Evolutionary conservation across 1,284 basidiomycete species (phyloP), one percentile per base, ranked within the genome.

Genomic region (Bjerkandera adusta): DNA sequence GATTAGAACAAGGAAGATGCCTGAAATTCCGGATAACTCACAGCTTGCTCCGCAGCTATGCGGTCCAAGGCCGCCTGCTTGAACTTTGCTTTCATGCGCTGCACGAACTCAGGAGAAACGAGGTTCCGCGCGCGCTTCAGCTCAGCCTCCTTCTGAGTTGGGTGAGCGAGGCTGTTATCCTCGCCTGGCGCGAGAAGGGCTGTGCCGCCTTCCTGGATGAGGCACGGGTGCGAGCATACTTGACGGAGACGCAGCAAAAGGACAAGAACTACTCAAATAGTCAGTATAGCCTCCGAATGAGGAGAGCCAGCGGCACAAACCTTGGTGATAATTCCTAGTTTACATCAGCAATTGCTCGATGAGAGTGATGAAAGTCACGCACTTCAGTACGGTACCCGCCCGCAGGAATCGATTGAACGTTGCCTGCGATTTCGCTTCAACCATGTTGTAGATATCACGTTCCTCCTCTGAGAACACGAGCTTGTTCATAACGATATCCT

Each of bases 371-470:
- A 38, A 44, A 30, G 11, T 49, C 15, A 49, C 26, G 12, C 20
- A 26, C 7, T 26, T 5, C 11, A 43, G 37, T 7, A 29, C 6
- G 21, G 8, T 81, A 4, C 79, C 79, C 12, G 70, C 75, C 4
- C 67, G 63, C 15, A 83, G 64, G 64, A 71, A 84, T 15, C 71
- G 66, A 53, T 82, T 84, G 65, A 85, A 83, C 25, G 61, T 77
- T 0, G 67, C 71, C 52, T 83, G 82, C 27, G 72, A 71, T n/a
- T 63, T 63, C 5, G 69, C 66, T 58, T 84, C 81, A 25, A 75
- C 78, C 68, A 72, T 76, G 5, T 67, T 64, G 53, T 81, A 80
- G 7, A 88, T 71, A 3, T 76, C 74, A 8, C 75, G 65, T 51
- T 83, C 81, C 57, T 82, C 81, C 18, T 64, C 47, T 0, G 70